phyloP scores from a whole-genome alignment of 306 rosid species.

The Acacia crassicarpa region DNA sequence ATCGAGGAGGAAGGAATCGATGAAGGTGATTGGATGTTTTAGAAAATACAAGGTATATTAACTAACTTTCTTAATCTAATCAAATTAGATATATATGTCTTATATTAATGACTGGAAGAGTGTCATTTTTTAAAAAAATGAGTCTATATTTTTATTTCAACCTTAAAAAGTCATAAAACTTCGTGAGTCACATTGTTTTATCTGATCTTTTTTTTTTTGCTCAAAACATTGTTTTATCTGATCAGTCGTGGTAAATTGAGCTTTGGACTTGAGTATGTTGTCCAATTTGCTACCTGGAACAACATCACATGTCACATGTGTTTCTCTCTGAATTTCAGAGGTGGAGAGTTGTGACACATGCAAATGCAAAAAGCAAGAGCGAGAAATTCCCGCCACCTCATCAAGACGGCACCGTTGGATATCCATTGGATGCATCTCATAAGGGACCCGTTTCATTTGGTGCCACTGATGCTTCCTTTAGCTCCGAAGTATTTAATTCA shows the following conservation, averaged over 20 bases:
- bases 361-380: slow-evolving; percentile 86
- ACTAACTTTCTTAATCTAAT: too few relatives aligned
- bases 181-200: slow-evolving; percentile 16
- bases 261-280: not conserved
- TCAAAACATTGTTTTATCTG: slow-evolving; percentile 28
- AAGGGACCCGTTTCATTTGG: slow-evolving; percentile 73
- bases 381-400: slow-evolving; percentile 98
- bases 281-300: slow-evolving; percentile 11
- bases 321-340: slow-evolving; percentile 53
- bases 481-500: slow-evolving; percentile 57
- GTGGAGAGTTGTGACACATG: slow-evolving; percentile 72
- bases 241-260: slow-evolving; percentile 7
- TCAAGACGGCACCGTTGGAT: slow-evolving; percentile 86
- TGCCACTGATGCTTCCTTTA: slow-evolving; percentile 50
- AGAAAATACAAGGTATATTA: too few relatives aligned
- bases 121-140: not conserved
- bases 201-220: too few relatives aligned
- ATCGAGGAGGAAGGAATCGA: too few relatives aligned
- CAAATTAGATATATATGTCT: too few relatives aligned
- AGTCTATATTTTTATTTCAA: not conserved
- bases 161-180: not conserved
- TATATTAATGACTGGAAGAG: too few relatives aligned
- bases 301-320: slow-evolving; percentile 20
- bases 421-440: slow-evolving; percentile 57
- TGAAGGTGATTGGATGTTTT: too few relatives aligned